Base-by-base conservation (phyloP, 1,284 basidiomycete genomes). In the Pholiota adiposa region DNA sequence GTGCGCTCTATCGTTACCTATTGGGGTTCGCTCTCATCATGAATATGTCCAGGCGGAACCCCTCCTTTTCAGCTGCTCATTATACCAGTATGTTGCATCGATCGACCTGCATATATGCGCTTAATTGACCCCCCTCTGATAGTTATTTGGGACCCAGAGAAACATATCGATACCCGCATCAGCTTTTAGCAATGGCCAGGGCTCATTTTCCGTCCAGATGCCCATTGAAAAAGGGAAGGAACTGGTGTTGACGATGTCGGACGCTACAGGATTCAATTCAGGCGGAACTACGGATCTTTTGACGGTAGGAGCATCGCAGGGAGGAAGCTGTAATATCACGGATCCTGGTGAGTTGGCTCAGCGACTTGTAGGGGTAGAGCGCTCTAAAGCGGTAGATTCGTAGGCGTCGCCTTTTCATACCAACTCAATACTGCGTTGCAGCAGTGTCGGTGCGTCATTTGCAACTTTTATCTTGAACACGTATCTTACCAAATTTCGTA, bases 171-270 rank as follows among this genome's bases (percentile, higher is more conserved):
- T 92, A 50, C 86, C 89, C n/a, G 61, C 75, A 9, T 72, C 77
- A 18, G 80, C 85, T 11, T 85, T 83, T 69, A 79, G 60, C 68
- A 77, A 83, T 73, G 84, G 82, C 49, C 65, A 80, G 64, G 88
- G 88, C 46, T 78, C 80, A 0, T 90, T 80, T 66, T 73, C 78
- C 18, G 72, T 82, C 0, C 77, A 77, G 58, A 65, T 91, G 9
- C 74, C 77, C 1, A 73, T 87, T 48, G 19, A 70, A 3, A 66
- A 77, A 19, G 71, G 67, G 25, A 66, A 77, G 11, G 68, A 75
- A 55, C 77, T 91, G 56, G 57, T 92, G 11, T 64, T 88, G 19
- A 80, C 83, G 38, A 88, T 93, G 88, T 90, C 87, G 21, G 91
- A 93, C 69, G 77, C 83, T 18, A 83, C 82, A 48, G 89, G 89